A percentile compares a stretch with the other conserved stretches of the same genome.
phyloP scores from a whole-genome alignment of 352 stramenopile genomes.

The Phytophthora multivora region DNA sequence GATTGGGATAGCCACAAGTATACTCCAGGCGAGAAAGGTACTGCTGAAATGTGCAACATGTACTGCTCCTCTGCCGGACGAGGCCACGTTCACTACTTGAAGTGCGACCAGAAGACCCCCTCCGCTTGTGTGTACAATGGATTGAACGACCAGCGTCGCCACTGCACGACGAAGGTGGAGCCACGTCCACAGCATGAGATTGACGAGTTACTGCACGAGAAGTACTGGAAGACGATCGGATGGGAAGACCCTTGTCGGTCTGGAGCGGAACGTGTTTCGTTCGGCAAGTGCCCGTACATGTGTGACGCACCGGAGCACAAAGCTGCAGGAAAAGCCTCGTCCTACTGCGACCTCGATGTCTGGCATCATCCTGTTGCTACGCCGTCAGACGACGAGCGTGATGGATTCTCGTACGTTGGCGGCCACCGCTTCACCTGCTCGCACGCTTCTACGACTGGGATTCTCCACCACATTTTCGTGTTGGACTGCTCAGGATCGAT shows the following conservation, averaged over 20 bases:
- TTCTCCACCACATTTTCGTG: constrained; percentile 52
- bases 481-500: constrained; percentile 57
- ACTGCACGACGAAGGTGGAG: constrained; percentile 31
- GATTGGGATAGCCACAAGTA: constrained; percentile 35
- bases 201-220: constrained; percentile 50
- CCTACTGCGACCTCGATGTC: constrained; percentile 31
- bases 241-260: constrained; percentile 55
- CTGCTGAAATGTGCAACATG: constrained; percentile 60
- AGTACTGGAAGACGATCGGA: constrained; percentile 55
- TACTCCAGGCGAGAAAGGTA: constrained; percentile 34
- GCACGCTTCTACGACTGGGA: constrained; percentile 21
- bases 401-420: constrained; percentile 21
- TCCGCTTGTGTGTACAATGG: constrained; percentile 37
- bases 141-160: constrained; percentile 34
- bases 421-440: constrained; percentile 47
- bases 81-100: constrained; percentile 52
- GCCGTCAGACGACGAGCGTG: neutral
- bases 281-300: constrained; percentile 41
- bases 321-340: constrained; percentile 20
- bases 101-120: constrained; percentile 28
- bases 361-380: constrained; percentile 31
- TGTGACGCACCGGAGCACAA: constrained; percentile 44
- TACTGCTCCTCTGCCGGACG: constrained; percentile 50
- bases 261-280: constrained; percentile 28
- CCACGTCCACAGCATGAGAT: constrained; percentile 29